A percentile compares a stretch with the other conserved stretches of the same genome.
Conservation (phyloP, 495 filamentous ascomycete species). For the Tetracladium setigerum region DNA sequence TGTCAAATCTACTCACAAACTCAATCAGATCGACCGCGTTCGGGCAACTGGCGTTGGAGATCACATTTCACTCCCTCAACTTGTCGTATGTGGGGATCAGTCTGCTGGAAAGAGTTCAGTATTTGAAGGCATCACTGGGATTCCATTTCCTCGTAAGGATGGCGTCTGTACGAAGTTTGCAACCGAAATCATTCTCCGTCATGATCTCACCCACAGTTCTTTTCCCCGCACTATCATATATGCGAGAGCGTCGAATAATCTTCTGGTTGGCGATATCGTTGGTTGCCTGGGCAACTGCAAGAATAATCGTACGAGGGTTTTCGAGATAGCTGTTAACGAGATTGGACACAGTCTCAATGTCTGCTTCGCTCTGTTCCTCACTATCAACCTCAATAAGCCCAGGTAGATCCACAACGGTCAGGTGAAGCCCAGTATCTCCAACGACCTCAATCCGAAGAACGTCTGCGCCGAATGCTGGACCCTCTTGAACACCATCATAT, state of each 20-base stretch:
- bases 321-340: slow-evolving; percentile 29
- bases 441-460: not conserved
- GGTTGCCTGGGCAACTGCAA: slow-evolving; percentile 42
- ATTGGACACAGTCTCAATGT: slow-evolving; percentile 20
- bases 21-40: slow-evolving; percentile 31
- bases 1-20: not conserved
- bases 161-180: slow-evolving; percentile 47
- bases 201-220: slow-evolving; percentile 47
- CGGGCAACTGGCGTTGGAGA: slow-evolving; percentile 33
- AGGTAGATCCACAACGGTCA: slow-evolving; percentile 9
- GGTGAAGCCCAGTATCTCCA: slow-evolving; percentile 1
- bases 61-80: slow-evolving; percentile 47
- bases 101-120: slow-evolving; percentile 53
- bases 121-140: slow-evolving; percentile 54
- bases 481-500: slow-evolving; percentile 39
- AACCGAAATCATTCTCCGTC: slow-evolving; percentile 47
- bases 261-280: slow-evolving; percentile 42
- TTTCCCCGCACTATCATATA: slow-evolving; percentile 33
- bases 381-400: slow-evolving; percentile 24
- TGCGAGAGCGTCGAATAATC: slow-evolving; percentile 35
- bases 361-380: slow-evolving; percentile 21
- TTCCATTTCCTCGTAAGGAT: slow-evolving; percentile 45
- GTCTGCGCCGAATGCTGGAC: not conserved
- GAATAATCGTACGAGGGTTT: slow-evolving; percentile 28
- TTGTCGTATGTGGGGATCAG: too few relatives aligned